Evolutionary conservation across 2,329 filamentous ascomycete species (phyloP).

Genomic region (Cercospora zeina): DNA sequence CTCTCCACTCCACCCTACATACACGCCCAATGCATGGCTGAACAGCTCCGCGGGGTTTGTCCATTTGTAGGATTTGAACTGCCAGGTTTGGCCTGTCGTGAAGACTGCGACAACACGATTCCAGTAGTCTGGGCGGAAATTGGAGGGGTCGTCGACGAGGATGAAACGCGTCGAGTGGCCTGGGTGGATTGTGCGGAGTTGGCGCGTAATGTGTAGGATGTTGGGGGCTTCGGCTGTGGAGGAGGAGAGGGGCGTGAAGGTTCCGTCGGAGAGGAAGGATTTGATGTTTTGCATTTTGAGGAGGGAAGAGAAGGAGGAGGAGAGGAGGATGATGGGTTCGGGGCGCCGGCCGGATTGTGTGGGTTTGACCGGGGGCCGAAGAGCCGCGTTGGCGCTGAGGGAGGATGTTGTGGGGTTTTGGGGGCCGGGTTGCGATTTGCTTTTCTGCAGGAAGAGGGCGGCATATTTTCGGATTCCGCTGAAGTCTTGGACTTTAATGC

Average conservation of each 20-base stretch:
- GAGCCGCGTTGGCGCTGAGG: conserved; percentile 46
- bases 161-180: conserved; percentile 84
- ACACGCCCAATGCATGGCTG: conserved; percentile 80
- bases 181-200: conserved; percentile 69
- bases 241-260: conserved; percentile 71
- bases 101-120: conserved; percentile 92
- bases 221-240: conserved; percentile 63
- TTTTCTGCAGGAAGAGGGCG: conserved; percentile 37
- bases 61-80: conserved; percentile 99
- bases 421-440: conserved; percentile 56
- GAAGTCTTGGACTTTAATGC: conserved; percentile 89
- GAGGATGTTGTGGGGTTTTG: conserved; percentile 44
- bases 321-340: conserved; percentile 93
- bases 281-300: conserved; percentile 96
- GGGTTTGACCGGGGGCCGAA: conserved; percentile 41
- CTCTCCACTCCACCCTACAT: conserved; percentile 88
- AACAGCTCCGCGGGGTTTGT: conserved; percentile 85
- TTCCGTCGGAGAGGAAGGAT: conserved; percentile 82
- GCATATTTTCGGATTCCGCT: conserved; percentile 76
- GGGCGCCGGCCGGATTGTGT: conserved; percentile 49
- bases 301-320: conserved; percentile 89
- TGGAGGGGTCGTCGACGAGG: conserved; percentile 85
- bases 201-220: conserved; percentile 81
- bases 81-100: conserved; percentile 96
- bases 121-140: conserved; percentile 99